Evolutionary conservation across 805 yeast genomes (phyloP), one percentile per base, ranked within the genome.

Genomic region (Blastobotrys chiropterorum): DNA sequence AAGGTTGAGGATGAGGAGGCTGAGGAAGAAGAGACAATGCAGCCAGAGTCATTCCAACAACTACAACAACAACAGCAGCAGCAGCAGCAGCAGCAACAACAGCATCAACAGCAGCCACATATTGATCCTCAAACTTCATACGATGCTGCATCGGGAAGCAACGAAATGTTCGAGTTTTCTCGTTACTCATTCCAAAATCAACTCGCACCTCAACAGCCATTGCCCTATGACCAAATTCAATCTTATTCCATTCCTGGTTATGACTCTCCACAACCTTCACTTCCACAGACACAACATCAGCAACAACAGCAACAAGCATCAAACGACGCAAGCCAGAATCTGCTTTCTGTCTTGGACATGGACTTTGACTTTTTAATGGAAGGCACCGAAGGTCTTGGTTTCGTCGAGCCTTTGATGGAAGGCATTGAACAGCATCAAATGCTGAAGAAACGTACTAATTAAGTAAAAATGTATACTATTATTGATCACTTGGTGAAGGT

Each of bases 361-460:
- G 58, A 60, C 40, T 61, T 61, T 49, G 65, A 61, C 46, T 61
- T 61, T 48, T 53, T 60, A 21, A 61, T 58, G 56, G 64, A 61
- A 31, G 65, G 65, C 34, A 57, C 64, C 3, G 65, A 61, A 44
- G 65, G 65, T 11, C 53, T 61, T 13, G 64, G 60, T 2, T 61
- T 61, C 38, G 65, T 61, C 13, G 65, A 61, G 50, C 65, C 62
- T 5, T 51, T 61, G 42, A 59, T 61, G 53, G 64, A 61, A 42
- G 63, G 62, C 8, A 54, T 61, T 20, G 65, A 60, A 50, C 65
- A 61, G 51, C 61, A 60, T 41, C 48, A 46, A n/a, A 17, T 38
- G 41, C 14, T 46, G 48, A 41, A 46, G 34, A 21, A 38, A 16
- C 38, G 31, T 26, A 26, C 34, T 26, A 26, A 26, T 26, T 26